Evolutionary conservation across 2,329 filamentous ascomycete genomes (phyloP), one percentile per base, ranked within the genome.

Genomic region (Colletotrichum higginsianum): DNA sequence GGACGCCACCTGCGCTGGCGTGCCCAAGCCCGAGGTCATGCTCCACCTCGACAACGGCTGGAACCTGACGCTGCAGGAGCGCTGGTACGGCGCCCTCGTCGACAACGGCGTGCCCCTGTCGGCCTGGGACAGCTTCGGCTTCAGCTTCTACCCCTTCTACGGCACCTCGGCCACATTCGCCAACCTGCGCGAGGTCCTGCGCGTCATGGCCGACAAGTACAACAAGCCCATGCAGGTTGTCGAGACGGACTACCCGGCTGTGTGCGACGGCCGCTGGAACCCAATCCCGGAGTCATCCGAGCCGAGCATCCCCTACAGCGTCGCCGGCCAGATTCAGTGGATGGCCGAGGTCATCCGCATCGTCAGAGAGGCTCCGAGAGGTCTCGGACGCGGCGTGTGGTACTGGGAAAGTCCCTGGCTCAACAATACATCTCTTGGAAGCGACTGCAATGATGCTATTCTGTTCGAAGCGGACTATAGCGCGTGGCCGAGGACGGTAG

Each of bases 11-110:
- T 63, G 68, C 46, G 68, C 68, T 13, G 65, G 68, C 15, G 65
- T 73, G 53, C 61, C 78, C 76, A 70, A 72, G 66, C 70, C 70
- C 12, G 55, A 72, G 55, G 55, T 72, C n/a, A 72, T 72, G 66
- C 30, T 72, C 6, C 70, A 72, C 65, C 56, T 71, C 53, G 68
- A 71, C 50, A 71, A 71, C 58, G 68, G 68, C 26, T 71, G 68
- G 68, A 71, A 71, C 58, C 65, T 68, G 46, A 71, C 68, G 57
- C 46, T 71, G 26, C 68, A 71, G 47, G 68, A 71, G 53, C 46
- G 68, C 15, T 71, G 65, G 65, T 71, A 68, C 65, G 68, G 58
- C 15, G 65, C 68, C 35, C 68, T 71, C 15, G 57, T 68, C 15
- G 65, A 68, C 23, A 71, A 68, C 65, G 58, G 47, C n/a, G 68